These are phyloP conservation scores for Tulasnella sp. DNA, from an alignment of 768 basidiomycete genomes.

Conservation along the genomic window DNA sequence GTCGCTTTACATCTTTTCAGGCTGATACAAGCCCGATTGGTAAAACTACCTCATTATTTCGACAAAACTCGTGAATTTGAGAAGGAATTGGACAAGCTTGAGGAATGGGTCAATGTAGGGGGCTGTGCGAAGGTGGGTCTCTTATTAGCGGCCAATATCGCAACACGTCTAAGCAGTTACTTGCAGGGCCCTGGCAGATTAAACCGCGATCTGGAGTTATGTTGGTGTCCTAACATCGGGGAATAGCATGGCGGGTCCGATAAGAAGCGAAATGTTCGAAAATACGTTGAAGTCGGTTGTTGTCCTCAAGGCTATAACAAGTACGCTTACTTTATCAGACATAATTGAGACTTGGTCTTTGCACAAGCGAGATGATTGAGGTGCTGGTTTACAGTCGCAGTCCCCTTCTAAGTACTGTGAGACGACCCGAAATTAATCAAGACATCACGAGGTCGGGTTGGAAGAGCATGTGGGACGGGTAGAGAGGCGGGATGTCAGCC, in stretches of 20 bases:
- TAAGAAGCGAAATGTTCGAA: no score
- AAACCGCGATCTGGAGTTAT: not conserved
- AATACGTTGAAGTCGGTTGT: no score
- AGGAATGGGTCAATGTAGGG: not conserved
- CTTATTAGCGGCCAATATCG: not conserved
- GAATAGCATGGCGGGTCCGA: not conserved
- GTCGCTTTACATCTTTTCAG: not conserved
- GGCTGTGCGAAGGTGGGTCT: not conserved
- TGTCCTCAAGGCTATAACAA: no score
- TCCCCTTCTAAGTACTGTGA: no score
- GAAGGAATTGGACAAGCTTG: not conserved
- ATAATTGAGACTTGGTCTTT: no score
- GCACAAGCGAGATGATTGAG: no score
- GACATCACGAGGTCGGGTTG: no score
- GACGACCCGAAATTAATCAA: no score
- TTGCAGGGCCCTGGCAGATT: not conserved
- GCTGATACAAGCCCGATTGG: not conserved
- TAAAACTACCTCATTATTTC: rapidly evolving
- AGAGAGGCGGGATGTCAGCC: no score
- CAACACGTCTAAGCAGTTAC: not conserved
- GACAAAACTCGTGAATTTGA: not conserved
- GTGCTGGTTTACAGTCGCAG: no score
- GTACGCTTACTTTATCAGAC: no score
- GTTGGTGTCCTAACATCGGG: not conserved
- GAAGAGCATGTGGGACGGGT: no score